Base-by-base conservation (phyloP, 371 early-diverging fungal genomes). In the Umbelopsis sp. region DNA sequence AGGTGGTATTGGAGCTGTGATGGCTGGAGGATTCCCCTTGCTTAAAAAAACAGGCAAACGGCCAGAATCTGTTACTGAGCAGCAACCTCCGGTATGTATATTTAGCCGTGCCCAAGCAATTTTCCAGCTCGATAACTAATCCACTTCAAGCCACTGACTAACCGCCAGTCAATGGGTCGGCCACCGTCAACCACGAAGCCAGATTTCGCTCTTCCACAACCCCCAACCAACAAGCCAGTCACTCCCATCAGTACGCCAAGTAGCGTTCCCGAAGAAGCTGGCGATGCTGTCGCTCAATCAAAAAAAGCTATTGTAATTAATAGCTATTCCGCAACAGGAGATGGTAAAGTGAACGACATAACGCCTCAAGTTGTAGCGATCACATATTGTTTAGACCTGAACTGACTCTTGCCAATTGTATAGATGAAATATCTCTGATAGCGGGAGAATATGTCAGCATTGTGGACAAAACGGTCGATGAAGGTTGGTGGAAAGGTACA, bases 401-500 rank as follows among this genome's bases (percentile, higher is more conserved):
- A 18, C 29, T 57, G n/a, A 25, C 57, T 16, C 11, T 29, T 29
- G 18, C 0, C 4, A 3, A 53, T 29, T 53, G 53, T 4, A 18
- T 73, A 81, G 89, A 87, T 69, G 89, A 89, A 66, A 74, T 89
- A 50, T 65, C 72, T 18, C 65, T 89, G 12, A 71, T 76, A 51
- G 75, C 82, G 50, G 88, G 87, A 16, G 80, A 83, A 65, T 79
- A 82, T 37, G 70, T 89, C 10, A 76, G 76, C 12, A 78, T 87
- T 11, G 52, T 83, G 9, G 87, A 87, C 52, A 78, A 80, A 65
- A 67, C 76, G 44, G 86, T 78, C 3, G 83, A 87, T 65, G 81
- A 82, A 63, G 88, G 86, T 11, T 89, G 89, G 89, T 87, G 86
- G 87, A 74, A 72, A 53, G 89, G 89, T 22, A 77, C 72, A 37